A percentile compares a stretch with the other conserved stretches of the same genome.
phyloP scores from a whole-genome alignment of 2,329 filamentous ascomycete species.

The Septoria petroselini region DNA sequence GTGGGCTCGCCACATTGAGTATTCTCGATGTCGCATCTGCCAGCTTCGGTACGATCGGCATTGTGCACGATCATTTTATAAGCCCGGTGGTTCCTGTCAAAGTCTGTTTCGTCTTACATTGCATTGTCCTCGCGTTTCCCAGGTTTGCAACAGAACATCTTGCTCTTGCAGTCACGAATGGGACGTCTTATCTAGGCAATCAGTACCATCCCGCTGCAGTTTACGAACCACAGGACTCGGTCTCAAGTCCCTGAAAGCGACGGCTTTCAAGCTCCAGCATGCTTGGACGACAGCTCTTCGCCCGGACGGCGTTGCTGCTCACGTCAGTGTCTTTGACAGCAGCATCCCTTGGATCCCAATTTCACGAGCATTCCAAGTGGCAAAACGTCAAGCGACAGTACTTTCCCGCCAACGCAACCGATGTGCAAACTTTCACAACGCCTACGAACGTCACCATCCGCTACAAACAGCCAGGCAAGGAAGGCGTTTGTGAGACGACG shows the following conservation, averaged over 20 bases:
- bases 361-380: slow-evolving; percentile 7
- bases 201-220: too few species aligned
- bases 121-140: too few species aligned
- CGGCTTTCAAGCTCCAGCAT: not conserved
- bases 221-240: too few species aligned
- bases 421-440: slow-evolving; percentile 45
- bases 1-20: not conserved
- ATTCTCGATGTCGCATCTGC: not conserved
- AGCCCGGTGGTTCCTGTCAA: not conserved
- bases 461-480: slow-evolving; percentile 39
- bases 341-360: slow-evolving; percentile 6
- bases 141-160: too few species aligned
- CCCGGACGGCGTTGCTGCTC: slow-evolving; percentile 3
- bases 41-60: not conserved
- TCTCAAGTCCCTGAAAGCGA: too few species aligned
- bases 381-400: slow-evolving; percentile 25
- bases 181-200: too few species aligned
- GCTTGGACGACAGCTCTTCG: not conserved
- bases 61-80: not conserved
- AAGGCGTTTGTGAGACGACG: slow-evolving; percentile 48
- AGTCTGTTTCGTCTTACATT: too few species aligned
- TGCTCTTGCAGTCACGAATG: too few species aligned
- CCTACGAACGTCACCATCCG: slow-evolving; percentile 38
- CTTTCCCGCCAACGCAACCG: slow-evolving; percentile 42
- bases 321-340: slow-evolving; percentile 5